Base-by-base conservation (phyloP, 305 asterid genomes). In the Fraxinus paxiana region DNA sequence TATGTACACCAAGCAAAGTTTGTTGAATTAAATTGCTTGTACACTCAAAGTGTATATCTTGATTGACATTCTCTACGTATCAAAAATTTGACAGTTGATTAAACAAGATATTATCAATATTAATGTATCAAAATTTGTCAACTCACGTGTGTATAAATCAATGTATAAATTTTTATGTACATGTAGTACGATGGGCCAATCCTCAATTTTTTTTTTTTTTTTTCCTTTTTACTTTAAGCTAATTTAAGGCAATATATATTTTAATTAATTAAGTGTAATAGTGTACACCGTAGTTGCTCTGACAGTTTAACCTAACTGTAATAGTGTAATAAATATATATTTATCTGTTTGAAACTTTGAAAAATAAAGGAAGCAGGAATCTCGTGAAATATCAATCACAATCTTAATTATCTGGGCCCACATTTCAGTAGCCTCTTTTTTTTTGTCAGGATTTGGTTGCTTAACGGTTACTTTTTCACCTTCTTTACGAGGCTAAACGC, bases 331-430 rank as follows among this genome's bases (percentile, higher is more conserved):
- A 7, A 20, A 20, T 61, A 20, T 61, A 20, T 3, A 61, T 61
- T 61, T 22, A 61, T 61, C 26, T 61, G 71, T 18, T 18, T 61
- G 33, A 54, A 9, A 61, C 33, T 18, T 18, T 61, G 33, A 54
- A 9, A 61, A 71, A 13, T 54, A 70, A 26, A 17, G 33, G 79
- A 28, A 56, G 28, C 83, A 74, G 73, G 83, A 35, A 17, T 76
- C 86, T 20, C 86, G 86, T 83, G 86, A 51, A 76, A 70, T 20
- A 61, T 83, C 83, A 76, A 83, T 83, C 82, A 59, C 75, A 71
- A 35, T 73, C 81, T 76, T 80, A 83, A 80, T 77, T 83, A 79
- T 69, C n/a, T 46, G 79, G 86, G 76, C 76, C 84, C 79, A 6
- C 33, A 20, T 0, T 17, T 17, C 61, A 71, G 84, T 77, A 37